Conservation (phyloP, 306 rosid genomes). For the Cucurbita moschata region DNA sequence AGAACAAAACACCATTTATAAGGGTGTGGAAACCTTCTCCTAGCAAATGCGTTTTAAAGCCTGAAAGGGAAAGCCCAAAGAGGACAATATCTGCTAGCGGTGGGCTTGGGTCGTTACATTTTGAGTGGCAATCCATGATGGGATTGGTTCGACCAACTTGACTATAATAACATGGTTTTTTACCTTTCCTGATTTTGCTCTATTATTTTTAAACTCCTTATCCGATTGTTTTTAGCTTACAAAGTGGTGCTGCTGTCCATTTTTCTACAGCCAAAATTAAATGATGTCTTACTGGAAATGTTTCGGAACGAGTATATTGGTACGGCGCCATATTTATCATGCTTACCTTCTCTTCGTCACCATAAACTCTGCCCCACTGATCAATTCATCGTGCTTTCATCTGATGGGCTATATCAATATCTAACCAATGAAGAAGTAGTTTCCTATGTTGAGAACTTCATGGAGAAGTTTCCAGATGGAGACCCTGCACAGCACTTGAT, state of each 20-base stretch:
- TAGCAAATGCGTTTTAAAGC: no score
- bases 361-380: constrained; percentile 71
- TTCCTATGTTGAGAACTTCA: constrained; percentile 78
- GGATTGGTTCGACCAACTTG: background rate
- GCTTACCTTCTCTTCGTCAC: constrained; percentile 84
- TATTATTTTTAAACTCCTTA: background rate
- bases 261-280: constrained; percentile 81
- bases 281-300: constrained; percentile 80
- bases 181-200: background rate
- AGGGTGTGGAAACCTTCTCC: no score
- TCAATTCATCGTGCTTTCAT: constrained; percentile 91
- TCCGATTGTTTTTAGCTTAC: background rate
- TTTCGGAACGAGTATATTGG: constrained; percentile 93
- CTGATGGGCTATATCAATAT: constrained; percentile 94
- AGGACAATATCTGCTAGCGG: no score
- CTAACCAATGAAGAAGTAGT: constrained; percentile 92
- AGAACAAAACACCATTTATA: no score
- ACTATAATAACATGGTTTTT: background rate
- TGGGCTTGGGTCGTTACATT: no score
- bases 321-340: constrained; percentile 81
- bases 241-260: constrained; percentile 7
- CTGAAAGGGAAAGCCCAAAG: no score
- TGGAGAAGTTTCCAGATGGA: constrained; percentile 98
- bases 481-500: constrained; percentile 99
- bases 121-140: background rate